phyloP scores from a whole-genome alignment of 116 monocot genomes.

The Trichopus zeylanicus region DNA sequence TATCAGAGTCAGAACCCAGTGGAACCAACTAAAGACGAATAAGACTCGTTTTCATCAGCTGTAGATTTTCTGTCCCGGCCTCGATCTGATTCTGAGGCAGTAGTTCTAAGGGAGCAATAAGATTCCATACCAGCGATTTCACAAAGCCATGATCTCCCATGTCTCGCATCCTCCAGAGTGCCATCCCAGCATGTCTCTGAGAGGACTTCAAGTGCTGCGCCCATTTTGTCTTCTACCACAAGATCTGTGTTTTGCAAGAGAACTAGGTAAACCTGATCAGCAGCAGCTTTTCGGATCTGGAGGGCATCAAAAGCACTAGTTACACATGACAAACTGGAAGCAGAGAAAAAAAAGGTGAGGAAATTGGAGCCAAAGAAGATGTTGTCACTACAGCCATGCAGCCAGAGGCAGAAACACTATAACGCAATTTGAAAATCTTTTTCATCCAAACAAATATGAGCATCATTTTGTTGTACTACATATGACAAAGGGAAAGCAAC shows the following conservation, averaged over 20 bases:
- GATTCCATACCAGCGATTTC: conserved; percentile 34
- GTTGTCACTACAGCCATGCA: too few species aligned
- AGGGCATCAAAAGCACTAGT: too few species aligned
- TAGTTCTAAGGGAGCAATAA: neutral
- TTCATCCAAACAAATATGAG: too few species aligned
- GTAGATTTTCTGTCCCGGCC: neutral
- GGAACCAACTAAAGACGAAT: conserved; percentile 74
- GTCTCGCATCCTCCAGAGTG: conserved; percentile 46
- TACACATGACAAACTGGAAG: too few species aligned
- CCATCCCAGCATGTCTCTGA: conserved; percentile 87
- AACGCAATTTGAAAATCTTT: too few species aligned
- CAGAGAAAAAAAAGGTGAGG: too few species aligned
- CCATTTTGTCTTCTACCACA: conserved; percentile 36
- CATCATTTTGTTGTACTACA: too few species aligned
- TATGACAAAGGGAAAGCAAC: too few species aligned
- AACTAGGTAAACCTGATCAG: conserved; percentile 86
- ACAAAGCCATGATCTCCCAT: conserved; percentile 26
- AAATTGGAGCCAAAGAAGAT: too few species aligned
- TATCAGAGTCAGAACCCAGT: conserved; percentile 45
- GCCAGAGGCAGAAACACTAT: too few species aligned
- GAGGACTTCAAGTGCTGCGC: conserved; percentile 49
- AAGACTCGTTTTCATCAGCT: conserved; percentile 75
- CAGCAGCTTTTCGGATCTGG: conserved; percentile 77
- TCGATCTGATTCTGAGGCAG: conserved; percentile 6
- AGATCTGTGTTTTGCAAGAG: conserved; percentile 55